Base-by-base conservation (phyloP, 352 stramenopile genomes). In the Globisporangium cystogenes region DNA sequence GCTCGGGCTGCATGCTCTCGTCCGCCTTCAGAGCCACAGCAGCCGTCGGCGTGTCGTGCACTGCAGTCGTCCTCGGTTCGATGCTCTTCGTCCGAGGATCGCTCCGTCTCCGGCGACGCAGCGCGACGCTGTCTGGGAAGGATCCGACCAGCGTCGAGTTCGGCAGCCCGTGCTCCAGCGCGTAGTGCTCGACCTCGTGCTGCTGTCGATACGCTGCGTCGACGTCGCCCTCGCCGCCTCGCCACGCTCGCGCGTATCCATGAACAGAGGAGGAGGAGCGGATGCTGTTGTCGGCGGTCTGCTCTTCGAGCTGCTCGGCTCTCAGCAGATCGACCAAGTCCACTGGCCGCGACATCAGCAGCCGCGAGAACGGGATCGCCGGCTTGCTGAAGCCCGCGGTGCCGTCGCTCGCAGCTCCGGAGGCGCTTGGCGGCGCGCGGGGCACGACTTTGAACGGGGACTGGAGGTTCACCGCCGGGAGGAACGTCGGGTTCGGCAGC, bases 161-260 rank as follows among this genome's bases (percentile, higher is more conserved):
- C 20, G 48, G 48, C 2, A 68, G 27, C 12, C 57, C 54, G 7
- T 47, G 57, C 10, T 67, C 39, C 5, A 76, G 58, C 20, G 72
- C 42, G 40, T 86, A 86, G 54, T 70, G 72, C 51, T 86, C 74
- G n/a, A 65, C 45, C 20, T 48, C 43, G 46, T 81, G 68, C 7
- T 66, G 50, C 35, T 42, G 26, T 20, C 51, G 44, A 42, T 80
- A 85, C 6, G 26, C 42, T 20, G 24, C 16, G 31, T 81, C 72
- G 3, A 58, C 16, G 3, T 5, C 11, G 14, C 4, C 18, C 12
- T 39, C 14, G 18, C 33, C 33, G 12, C 33, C 33, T 39, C 33
- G 33, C 33, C 33, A 39, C 12, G 33, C 33, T 18, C 33, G 33
- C 14, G 33, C 33, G 33, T 39, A 39, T 39, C 33, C 33, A 12